Evolutionary conservation across 345 rosid genomes (phyloP).

Genomic region (Excoecaria agallocha): DNA sequence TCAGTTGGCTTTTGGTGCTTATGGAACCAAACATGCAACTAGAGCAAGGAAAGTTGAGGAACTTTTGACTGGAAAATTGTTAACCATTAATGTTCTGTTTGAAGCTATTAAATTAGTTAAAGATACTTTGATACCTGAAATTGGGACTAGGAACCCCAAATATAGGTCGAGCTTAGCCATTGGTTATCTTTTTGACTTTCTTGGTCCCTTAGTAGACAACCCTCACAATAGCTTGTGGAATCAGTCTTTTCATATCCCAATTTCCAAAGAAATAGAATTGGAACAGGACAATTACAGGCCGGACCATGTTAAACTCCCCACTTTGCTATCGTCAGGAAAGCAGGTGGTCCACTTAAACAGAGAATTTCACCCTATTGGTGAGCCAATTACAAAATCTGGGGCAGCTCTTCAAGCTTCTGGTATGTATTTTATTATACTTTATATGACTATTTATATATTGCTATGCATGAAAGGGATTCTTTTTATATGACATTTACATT

Average conservation of each 20-base stretch:
- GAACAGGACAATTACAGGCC: slow-evolving; percentile 8
- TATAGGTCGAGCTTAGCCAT: slow-evolving; percentile 78
- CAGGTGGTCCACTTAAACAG: slow-evolving; percentile 51
- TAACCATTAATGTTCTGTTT: slow-evolving; percentile 41
- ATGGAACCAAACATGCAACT: slow-evolving; percentile 66
- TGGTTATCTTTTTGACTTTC: slow-evolving; percentile 68
- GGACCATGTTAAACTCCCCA: slow-evolving; percentile 22
- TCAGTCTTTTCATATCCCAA: slow-evolving; percentile 14
- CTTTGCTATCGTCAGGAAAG: slow-evolving; percentile 55
- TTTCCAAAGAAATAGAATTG: slow-evolving; percentile 15
- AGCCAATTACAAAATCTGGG: slow-evolving; percentile 57
- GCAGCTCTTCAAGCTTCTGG: slow-evolving; percentile 90
- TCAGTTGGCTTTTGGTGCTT: slow-evolving; percentile 73
- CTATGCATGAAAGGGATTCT: background rate
- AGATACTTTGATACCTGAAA: slow-evolving; percentile 50
- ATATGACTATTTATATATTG: background rate
- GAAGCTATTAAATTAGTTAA: slow-evolving; percentile 56
- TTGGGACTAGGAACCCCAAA: slow-evolving; percentile 40
- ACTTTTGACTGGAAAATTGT: slow-evolving; percentile 50
- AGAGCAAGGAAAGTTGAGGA: slow-evolving; percentile 64
- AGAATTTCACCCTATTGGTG: slow-evolving; percentile 65
- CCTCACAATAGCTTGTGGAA: slow-evolving; percentile 11
- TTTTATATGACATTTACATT: background rate
- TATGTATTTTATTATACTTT: slow-evolving; percentile 30
- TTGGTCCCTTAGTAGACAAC: slow-evolving; percentile 40